These are phyloP conservation scores for Suillus brevipes DNA, from an alignment of 768 basidiomycete genomes.

Conservation along the genomic window DNA sequence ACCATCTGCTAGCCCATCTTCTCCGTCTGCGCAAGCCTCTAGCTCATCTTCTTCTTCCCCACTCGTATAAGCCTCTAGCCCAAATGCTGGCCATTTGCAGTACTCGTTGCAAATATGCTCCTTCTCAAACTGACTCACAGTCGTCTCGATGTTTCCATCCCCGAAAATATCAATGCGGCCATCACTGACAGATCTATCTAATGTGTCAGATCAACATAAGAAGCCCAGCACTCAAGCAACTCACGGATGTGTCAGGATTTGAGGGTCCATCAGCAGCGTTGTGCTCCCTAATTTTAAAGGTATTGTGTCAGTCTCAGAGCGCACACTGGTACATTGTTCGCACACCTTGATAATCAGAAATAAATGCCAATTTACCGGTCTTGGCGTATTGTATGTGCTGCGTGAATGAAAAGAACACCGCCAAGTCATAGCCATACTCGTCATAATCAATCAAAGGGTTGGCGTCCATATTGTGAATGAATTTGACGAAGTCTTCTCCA, in stretches of 20 bases:
- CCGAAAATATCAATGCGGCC: not conserved
- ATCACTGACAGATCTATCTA: not conserved
- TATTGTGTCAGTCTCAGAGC: not conserved
- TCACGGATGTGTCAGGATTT: not conserved
- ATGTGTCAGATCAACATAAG: not conserved
- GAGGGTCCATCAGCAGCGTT: not conserved
- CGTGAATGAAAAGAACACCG: slow-evolving; percentile 11
- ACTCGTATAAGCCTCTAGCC: not conserved
- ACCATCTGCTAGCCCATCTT: not conserved
- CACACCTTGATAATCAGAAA: slow-evolving; percentile 15
- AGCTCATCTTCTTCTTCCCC: not conserved
- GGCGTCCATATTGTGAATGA: not conserved
- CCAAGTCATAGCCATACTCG: slow-evolving; percentile 2
- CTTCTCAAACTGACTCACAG: slow-evolving; percentile 3
- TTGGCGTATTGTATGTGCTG: slow-evolving; percentile 16
- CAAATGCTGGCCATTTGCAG: slow-evolving; percentile 15
- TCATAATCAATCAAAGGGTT: not conserved
- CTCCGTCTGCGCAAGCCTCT: too few relatives aligned
- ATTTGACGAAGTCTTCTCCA: slow-evolving; percentile 9
- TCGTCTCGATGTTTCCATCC: slow-evolving; percentile 14
- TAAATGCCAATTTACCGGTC: slow-evolving; percentile 8
- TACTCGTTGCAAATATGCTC: slow-evolving; percentile 14
- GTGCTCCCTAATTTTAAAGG: not conserved
- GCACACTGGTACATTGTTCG: not conserved
- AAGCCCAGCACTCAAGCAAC: not conserved